Percentiles rank a stretch among this genome's conserved stretches.
These are phyloP conservation scores for Yamadazyma philogaea DNA, from an alignment of 805 yeast genomes.

Conservation along the genomic window DNA sequence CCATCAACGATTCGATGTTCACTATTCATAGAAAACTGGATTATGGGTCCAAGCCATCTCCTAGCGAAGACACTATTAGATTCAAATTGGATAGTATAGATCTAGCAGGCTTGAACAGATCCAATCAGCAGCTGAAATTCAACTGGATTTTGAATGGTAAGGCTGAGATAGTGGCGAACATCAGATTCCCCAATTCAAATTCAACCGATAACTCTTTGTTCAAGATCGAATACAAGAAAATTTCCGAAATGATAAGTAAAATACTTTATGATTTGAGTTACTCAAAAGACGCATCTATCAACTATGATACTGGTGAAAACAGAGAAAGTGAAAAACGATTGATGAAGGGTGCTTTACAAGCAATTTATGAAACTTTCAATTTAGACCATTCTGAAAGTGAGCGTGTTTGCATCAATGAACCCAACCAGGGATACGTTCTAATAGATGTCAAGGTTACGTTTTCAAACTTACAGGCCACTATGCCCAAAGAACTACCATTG, in stretches of 20 bases:
- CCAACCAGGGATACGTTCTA: conserved; percentile 51
- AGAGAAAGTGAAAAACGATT: conserved; percentile 22
- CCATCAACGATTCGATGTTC: conserved; percentile 70
- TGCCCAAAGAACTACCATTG: conserved; percentile 48
- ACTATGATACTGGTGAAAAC: conserved; percentile 1
- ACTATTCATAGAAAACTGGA: conserved; percentile 74
- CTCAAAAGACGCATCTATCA: conserved; percentile 13
- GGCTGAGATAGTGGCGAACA: conserved; percentile 67
- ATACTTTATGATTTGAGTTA: conserved; percentile 26
- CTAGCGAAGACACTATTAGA: conserved; percentile 30
- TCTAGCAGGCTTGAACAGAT: conserved; percentile 28
- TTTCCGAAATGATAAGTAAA: conserved; percentile 25
- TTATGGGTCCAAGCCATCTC: conserved; percentile 22
- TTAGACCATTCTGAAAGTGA: conserved; percentile 8
- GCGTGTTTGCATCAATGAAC: conserved; percentile 10
- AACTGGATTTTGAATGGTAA: conserved; percentile 74
- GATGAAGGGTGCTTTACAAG: conserved; percentile 39
- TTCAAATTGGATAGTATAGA: conserved; percentile 43
- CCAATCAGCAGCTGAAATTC: conserved; percentile 44
- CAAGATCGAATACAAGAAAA: conserved; percentile 19
- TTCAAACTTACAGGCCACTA: conserved; percentile 55
- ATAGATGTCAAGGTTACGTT: conserved; percentile 66
- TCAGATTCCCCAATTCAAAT: conserved; percentile 60
- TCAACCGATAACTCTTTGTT: conserved; percentile 20
- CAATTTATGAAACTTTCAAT: conserved; percentile 40